Evolutionary conservation across 805 yeast genomes (phyloP).

Genomic region (Cyberlindnera subsufficiens): DNA sequence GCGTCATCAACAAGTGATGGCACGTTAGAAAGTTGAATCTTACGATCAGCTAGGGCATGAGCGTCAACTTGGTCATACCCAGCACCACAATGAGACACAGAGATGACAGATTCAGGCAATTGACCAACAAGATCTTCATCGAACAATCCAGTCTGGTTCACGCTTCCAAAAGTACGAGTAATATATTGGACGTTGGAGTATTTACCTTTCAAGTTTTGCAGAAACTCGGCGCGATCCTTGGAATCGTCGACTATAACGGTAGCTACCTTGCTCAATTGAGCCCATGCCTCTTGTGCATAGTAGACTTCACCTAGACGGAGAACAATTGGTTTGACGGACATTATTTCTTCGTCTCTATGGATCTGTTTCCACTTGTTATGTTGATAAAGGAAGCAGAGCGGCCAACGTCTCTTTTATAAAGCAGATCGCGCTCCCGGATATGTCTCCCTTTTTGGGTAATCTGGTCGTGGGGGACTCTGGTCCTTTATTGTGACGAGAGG

Average conservation of each 20-base stretch:
- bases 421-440: too few species aligned
- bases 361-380: neutral
- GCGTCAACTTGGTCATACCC: constrained; percentile 72
- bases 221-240: constrained; percentile 30
- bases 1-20: constrained; percentile 64
- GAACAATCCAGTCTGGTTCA: constrained; percentile 51
- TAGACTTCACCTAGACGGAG: constrained; percentile 57
- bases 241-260: constrained; percentile 43
- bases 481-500: too few species aligned
- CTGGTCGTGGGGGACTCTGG: too few species aligned
- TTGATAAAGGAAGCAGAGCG: too few species aligned
- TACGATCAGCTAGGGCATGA: constrained; percentile 40
- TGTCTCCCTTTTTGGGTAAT: too few species aligned
- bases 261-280: constrained; percentile 36
- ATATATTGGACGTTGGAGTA: constrained; percentile 30
- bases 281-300: constrained; percentile 65
- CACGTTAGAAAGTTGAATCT: constrained; percentile 62
- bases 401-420: too few species aligned
- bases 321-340: constrained; percentile 45
- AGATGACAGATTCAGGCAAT: constrained; percentile 48
- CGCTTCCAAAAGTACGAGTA: constrained; percentile 49
- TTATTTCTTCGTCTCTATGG: neutral
- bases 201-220: constrained; percentile 28
- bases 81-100: constrained; percentile 63
- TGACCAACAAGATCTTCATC: constrained; percentile 53